These are phyloP conservation scores for Hyaloperonospora brassicae DNA, from an alignment of 352 stramenopile species.

Conservation along the genomic window DNA sequence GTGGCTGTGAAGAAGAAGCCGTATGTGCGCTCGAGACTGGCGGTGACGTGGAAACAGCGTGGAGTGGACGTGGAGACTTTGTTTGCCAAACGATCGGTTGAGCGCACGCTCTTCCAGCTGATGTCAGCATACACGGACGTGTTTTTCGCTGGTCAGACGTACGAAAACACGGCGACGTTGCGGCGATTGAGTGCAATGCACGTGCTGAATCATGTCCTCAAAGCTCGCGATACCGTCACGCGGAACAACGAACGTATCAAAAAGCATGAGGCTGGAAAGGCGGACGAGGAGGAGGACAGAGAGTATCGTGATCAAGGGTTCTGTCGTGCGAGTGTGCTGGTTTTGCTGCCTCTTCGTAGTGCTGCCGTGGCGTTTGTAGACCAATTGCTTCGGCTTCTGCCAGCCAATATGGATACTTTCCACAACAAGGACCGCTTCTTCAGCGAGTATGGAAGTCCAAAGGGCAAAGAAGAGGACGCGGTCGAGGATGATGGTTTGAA, in stretches of 20 bases:
- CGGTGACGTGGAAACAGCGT: constrained; percentile 40
- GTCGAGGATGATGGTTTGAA: constrained; percentile 32
- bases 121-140: constrained; percentile 55
- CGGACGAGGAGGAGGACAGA: constrained; percentile 36
- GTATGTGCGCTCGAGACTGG: constrained; percentile 45
- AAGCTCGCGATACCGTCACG: constrained; percentile 55
- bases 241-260: constrained; percentile 68
- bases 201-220: constrained; percentile 72
- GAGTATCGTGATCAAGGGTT: constrained; percentile 80
- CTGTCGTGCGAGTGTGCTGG: constrained; percentile 55
- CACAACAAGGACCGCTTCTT: constrained; percentile 77
- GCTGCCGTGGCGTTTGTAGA: constrained; percentile 56
- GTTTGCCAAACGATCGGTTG: constrained; percentile 32
- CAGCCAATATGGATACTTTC: constrained; percentile 46
- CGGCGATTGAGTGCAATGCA: constrained; percentile 65
- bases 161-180: constrained; percentile 42
- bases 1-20: constrained; percentile 20
- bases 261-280: constrained; percentile 26
- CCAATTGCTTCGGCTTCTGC: constrained; percentile 52
- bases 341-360: constrained; percentile 62
- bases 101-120: constrained; percentile 45
- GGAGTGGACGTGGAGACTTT: constrained; percentile 27
- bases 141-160: constrained; percentile 62
- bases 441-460: constrained; percentile 41
- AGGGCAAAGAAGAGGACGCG: constrained; percentile 10